phyloP scores from a whole-genome alignment of 208 protist species.

The Baffinella frigidus region DNA sequence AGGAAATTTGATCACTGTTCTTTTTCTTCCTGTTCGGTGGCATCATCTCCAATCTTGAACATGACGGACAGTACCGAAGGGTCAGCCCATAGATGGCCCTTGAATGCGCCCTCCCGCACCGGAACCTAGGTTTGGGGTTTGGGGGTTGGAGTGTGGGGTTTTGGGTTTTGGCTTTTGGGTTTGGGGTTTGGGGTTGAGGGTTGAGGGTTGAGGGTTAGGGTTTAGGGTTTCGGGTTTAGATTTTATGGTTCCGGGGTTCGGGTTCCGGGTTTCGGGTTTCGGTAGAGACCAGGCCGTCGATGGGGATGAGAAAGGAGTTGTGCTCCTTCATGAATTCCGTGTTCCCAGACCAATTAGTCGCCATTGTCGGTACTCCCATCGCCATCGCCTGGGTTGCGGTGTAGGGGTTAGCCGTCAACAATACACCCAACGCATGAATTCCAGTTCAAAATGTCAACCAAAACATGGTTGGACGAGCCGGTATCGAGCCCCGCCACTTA shows the following conservation, averaged over 20 bases:
- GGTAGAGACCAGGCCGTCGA: background rate
- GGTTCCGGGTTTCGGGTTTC: background rate
- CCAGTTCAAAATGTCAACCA: too few relatives aligned
- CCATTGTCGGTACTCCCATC: too few relatives aligned
- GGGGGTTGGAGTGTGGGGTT: background rate
- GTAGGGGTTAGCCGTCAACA: too few relatives aligned
- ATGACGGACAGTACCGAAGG: too few relatives aligned
- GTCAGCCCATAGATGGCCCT: background rate
- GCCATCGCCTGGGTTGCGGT: too few relatives aligned
- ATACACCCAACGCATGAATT: too few relatives aligned
- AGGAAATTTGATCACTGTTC: too few relatives aligned
- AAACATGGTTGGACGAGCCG: too few relatives aligned
- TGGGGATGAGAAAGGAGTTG: background rate
- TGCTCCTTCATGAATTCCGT: slow-evolving; percentile 59
- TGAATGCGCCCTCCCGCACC: background rate
- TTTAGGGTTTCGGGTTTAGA: background rate
- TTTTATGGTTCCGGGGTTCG: background rate
- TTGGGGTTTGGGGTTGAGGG: background rate
- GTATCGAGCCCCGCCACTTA: too few relatives aligned
- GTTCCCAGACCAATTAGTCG: slow-evolving; percentile 66
- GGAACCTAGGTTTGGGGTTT: background rate
- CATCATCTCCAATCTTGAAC: too few relatives aligned
- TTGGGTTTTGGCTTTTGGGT: background rate
- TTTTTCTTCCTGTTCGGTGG: too few relatives aligned
- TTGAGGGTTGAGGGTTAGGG: background rate